Conservation (phyloP, 805 yeast genomes). For the Candida dendrica region DNA sequence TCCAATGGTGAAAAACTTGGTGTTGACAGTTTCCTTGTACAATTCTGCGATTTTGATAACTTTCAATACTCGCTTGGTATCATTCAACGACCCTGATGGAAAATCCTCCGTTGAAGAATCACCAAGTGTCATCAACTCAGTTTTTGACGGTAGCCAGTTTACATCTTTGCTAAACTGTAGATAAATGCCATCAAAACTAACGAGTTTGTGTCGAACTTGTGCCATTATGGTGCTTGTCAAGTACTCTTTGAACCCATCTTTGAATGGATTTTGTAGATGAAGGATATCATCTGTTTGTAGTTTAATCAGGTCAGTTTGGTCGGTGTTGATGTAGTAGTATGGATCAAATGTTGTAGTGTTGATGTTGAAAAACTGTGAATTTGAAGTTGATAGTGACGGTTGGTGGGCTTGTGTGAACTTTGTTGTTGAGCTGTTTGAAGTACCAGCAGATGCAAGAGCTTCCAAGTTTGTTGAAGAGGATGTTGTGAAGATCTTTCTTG, state of each 20-base stretch:
- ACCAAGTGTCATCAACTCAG: slow-evolving; percentile 13
- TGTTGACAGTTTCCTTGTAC: slow-evolving; percentile 24
- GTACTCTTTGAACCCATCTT: background rate
- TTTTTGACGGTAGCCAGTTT: slow-evolving; percentile 19
- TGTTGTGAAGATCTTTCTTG: slow-evolving; percentile 18
- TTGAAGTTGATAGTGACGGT: slow-evolving; percentile 16
- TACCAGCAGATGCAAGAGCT: background rate
- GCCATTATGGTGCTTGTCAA: background rate
- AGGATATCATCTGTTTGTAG: slow-evolving; percentile 8
- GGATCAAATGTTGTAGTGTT: slow-evolving; percentile 23
- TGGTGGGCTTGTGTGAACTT: slow-evolving; percentile 2
- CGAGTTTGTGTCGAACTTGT: slow-evolving; percentile 1
- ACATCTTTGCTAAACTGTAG: slow-evolving; percentile 22
- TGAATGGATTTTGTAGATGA: slow-evolving; percentile 7
- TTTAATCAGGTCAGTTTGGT: slow-evolving; percentile 17
- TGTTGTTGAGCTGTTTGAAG: slow-evolving; percentile 1
- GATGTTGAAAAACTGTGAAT: slow-evolving; percentile 17
- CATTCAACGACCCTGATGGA: background rate
- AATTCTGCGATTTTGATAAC: slow-evolving; percentile 34
- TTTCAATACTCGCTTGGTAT: slow-evolving; percentile 15
- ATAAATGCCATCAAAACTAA: slow-evolving; percentile 23
- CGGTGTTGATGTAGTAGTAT: slow-evolving; percentile 26
- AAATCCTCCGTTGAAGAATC: background rate
- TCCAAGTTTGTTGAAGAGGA: slow-evolving; percentile 18
- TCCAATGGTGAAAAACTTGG: slow-evolving; percentile 25